Percentiles rank a stretch among this genome's conserved stretches.
Conservation (phyloP, 2,329 filamentous ascomycete species). For the Claviceps sp. region DNA sequence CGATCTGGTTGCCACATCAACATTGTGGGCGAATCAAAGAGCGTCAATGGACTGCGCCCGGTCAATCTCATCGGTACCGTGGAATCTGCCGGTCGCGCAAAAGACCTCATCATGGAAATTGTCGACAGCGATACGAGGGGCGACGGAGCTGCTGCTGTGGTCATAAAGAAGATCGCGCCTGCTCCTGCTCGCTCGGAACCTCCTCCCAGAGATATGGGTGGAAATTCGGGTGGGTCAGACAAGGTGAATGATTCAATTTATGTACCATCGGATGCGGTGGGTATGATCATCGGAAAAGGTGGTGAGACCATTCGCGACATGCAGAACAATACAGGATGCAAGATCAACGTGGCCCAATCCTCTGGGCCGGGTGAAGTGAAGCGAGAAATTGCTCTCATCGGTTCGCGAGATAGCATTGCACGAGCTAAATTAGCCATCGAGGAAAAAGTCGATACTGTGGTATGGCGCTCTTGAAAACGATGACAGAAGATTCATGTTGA, state of each 20-base stretch:
- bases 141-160: conserved; percentile 24
- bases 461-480: conserved; percentile 28
- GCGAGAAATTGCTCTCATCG: conserved; percentile 77
- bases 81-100: conserved; percentile 61
- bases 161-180: conserved; percentile 15
- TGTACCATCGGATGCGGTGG: conserved; percentile 81
- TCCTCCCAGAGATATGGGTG: conserved; percentile 21
- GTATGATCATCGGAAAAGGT: conserved; percentile 93
- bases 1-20: conserved; percentile 90
- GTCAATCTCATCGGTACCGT: conserved; percentile 79
- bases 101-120: conserved; percentile 84
- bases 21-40: conserved; percentile 87
- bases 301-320: conserved; percentile 92
- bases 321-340: conserved; percentile 77
- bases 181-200: conserved; percentile 16
- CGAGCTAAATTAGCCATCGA: conserved; percentile 75
- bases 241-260: conserved; percentile 74
- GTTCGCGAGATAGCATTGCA: conserved; percentile 61
- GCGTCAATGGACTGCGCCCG: conserved; percentile 75
- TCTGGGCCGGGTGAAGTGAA: conserved; percentile 65
- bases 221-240: conserved; percentile 28
- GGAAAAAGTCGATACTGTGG: conserved; percentile 83
- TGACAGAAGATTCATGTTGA: too few relatives aligned
- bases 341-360: conserved; percentile 84
- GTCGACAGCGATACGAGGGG: conserved; percentile 77